Evolutionary conservation across 2,329 filamentous ascomycete genomes (phyloP).

Genomic region (Beauveria scarabaeidicola): DNA sequence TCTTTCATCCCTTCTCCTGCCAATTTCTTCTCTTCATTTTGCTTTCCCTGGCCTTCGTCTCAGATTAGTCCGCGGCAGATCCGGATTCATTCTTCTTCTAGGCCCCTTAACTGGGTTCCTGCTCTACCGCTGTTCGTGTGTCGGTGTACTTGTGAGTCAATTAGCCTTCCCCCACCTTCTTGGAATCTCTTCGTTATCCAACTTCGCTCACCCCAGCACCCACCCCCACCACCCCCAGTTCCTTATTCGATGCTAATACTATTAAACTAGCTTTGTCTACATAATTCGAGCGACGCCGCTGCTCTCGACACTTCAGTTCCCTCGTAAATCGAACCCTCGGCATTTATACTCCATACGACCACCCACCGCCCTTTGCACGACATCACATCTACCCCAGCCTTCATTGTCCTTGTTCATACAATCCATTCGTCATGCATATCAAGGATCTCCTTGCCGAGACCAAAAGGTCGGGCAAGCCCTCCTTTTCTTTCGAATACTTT

Average conservation of each 20-base stretch:
- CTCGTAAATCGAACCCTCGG: background rate
- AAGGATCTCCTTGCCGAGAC: constrained; percentile 81
- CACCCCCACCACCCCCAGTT: background rate
- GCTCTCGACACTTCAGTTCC: background rate
- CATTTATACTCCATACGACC: background rate
- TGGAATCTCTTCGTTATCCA: background rate
- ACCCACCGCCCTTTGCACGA: background rate
- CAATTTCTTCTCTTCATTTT: background rate
- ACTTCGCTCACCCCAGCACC: background rate
- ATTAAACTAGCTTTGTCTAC: background rate
- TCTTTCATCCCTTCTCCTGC: background rate
- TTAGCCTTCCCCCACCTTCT: background rate
- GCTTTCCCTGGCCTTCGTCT: background rate
- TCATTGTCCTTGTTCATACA: background rate
- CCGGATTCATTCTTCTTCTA: background rate
- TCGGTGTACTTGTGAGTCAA: constrained; percentile 2
- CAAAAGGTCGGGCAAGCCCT: constrained; percentile 68
- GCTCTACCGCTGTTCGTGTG: background rate
- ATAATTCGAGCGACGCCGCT: background rate
- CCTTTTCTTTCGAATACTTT: constrained; percentile 99
- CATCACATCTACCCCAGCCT: background rate
- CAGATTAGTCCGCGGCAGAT: background rate
- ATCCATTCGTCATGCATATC: constrained; percentile 72
- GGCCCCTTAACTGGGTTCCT: constrained; percentile 11
- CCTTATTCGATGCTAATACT: background rate